phyloP scores from a whole-genome alignment of 2,329 filamentous ascomycete genomes.

The Tolypocladium pustulatum region DNA sequence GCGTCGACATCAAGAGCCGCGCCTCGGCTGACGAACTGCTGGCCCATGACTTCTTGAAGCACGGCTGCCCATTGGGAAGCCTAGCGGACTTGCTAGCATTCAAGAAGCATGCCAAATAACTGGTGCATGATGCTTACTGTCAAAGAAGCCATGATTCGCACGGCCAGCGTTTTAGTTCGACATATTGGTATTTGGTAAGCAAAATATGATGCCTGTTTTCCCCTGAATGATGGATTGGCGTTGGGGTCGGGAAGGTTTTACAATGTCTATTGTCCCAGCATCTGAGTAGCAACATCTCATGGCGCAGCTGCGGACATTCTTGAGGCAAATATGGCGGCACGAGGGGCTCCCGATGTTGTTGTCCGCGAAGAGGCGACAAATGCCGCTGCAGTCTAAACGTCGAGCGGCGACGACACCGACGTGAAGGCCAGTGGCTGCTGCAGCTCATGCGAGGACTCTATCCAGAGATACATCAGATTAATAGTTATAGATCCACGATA shows the following conservation, averaged over 20 bases:
- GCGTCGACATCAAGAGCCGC: slow-evolving; percentile 90
- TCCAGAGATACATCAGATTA: background rate
- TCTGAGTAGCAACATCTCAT: background rate
- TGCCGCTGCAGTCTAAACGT: background rate
- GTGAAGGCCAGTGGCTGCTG: background rate
- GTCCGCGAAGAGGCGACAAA: background rate
- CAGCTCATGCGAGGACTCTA: background rate
- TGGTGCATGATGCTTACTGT: background rate
- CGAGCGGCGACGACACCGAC: background rate
- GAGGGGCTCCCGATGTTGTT: background rate
- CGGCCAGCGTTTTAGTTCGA: background rate
- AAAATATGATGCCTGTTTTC: background rate
- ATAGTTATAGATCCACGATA: background rate
- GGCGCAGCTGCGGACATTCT: background rate
- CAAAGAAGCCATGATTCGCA: background rate
- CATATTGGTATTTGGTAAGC: background rate
- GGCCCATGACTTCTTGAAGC: slow-evolving; percentile 87
- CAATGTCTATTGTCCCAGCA: slow-evolving; percentile 1
- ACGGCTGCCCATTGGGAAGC: slow-evolving; percentile 74
- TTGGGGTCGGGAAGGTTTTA: slow-evolving; percentile 3
- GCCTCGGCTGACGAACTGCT: slow-evolving; percentile 86
- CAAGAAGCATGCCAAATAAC: slow-evolving; percentile 61
- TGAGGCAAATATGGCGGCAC: background rate
- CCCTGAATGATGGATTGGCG: slow-evolving; percentile 1
- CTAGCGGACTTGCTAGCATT: slow-evolving; percentile 82